These are phyloP conservation scores for Phytophthora cryptogea DNA, from an alignment of 352 stramenopile species.

Conservation along the genomic window DNA sequence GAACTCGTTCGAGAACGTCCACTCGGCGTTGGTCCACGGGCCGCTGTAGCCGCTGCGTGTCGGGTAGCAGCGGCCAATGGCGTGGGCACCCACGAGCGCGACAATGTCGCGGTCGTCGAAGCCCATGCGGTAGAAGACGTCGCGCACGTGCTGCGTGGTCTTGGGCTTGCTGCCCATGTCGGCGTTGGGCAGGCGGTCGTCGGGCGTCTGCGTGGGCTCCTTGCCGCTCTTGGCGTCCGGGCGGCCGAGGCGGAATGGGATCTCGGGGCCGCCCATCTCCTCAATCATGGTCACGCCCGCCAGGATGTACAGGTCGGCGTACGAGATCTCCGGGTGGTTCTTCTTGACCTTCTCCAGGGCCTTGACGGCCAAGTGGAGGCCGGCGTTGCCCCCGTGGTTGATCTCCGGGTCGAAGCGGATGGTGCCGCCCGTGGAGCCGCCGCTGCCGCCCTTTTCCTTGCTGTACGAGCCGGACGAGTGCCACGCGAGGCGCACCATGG, in stretches of 20 bases:
- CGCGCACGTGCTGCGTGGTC: slow-evolving; percentile 93
- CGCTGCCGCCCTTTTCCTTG: slow-evolving; percentile 78
- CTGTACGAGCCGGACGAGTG: slow-evolving; percentile 94
- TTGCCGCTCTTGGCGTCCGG: slow-evolving; percentile 84
- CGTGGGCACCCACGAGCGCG: slow-evolving; percentile 95
- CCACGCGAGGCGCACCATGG: slow-evolving; percentile 93
- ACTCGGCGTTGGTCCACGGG: slow-evolving; percentile 93
- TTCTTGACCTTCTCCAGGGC: slow-evolving; percentile 94
- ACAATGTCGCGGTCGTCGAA: slow-evolving; percentile 98
- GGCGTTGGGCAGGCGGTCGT: slow-evolving; percentile 97
- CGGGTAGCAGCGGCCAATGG: slow-evolving; percentile 96
- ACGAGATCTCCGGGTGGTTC: slow-evolving; percentile 95
- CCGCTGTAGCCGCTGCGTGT: slow-evolving; percentile 92
- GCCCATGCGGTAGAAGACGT: slow-evolving; percentile 98
- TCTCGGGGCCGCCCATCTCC: slow-evolving; percentile 94
- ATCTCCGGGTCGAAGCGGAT: slow-evolving; percentile 96
- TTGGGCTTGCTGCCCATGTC: slow-evolving; percentile 92
- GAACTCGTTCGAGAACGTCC: slow-evolving; percentile 98
- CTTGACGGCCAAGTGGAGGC: slow-evolving; percentile 87
- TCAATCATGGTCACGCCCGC: slow-evolving; percentile 96
- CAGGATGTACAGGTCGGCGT: slow-evolving; percentile 98
- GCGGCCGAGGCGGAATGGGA: slow-evolving; percentile 94
- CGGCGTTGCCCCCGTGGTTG: slow-evolving; percentile 94
- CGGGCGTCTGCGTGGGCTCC: slow-evolving; percentile 86
- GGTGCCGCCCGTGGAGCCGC: slow-evolving; percentile 90